phyloP scores from a whole-genome alignment of 1,139 yeast species.

The Candida pseudocylindracea region DNA sequence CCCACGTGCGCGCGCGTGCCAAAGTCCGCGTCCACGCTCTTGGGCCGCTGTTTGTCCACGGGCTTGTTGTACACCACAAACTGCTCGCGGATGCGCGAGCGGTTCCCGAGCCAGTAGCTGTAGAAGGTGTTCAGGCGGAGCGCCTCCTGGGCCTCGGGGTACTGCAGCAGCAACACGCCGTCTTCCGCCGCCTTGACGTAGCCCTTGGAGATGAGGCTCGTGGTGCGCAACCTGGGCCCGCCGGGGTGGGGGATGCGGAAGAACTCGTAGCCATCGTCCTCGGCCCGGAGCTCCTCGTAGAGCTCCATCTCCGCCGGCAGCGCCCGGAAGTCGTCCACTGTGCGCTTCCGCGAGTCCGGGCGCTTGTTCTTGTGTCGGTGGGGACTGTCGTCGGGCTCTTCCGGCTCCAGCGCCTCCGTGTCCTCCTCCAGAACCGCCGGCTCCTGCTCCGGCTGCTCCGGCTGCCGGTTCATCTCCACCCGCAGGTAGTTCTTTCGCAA shows the following conservation, averaged over 20 bases:
- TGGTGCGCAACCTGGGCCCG: conserved; percentile 56
- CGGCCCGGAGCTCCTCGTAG: conserved; percentile 6
- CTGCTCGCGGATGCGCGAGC: conserved; percentile 68
- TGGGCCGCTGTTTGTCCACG: conserved; percentile 4
- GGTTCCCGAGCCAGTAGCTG: conserved; percentile 83
- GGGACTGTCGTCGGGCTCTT: background rate
- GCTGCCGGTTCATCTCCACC: too few species aligned
- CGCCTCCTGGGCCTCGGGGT: conserved; percentile 56
- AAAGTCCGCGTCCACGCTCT: conserved; percentile 7
- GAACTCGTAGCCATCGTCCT: conserved; percentile 10
- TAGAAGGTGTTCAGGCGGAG: conserved; percentile 55
- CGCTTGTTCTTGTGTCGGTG: conserved; percentile 14
- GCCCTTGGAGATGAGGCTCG: conserved; percentile 60
- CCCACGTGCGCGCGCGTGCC: conserved; percentile 19
- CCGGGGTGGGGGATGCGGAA: conserved; percentile 84
- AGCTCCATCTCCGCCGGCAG: background rate
- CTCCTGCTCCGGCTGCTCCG: too few species aligned
- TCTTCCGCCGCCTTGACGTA: conserved; percentile 54
- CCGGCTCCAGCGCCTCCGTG: too few species aligned
- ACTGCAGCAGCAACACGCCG: conserved; percentile 50
- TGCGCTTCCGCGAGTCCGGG: conserved; percentile 19
- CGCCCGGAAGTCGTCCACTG: conserved; percentile 8
- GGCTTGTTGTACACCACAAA: conserved; percentile 42
- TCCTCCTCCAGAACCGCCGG: too few species aligned
- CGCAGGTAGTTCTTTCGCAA: conserved; percentile 10